A percentile compares a stretch with the other conserved stretches of the same genome.
These are phyloP conservation scores for Chaetomiaceae sp. DNA, from an alignment of 2,329 filamentous ascomycete species.

Conservation along the genomic window DNA sequence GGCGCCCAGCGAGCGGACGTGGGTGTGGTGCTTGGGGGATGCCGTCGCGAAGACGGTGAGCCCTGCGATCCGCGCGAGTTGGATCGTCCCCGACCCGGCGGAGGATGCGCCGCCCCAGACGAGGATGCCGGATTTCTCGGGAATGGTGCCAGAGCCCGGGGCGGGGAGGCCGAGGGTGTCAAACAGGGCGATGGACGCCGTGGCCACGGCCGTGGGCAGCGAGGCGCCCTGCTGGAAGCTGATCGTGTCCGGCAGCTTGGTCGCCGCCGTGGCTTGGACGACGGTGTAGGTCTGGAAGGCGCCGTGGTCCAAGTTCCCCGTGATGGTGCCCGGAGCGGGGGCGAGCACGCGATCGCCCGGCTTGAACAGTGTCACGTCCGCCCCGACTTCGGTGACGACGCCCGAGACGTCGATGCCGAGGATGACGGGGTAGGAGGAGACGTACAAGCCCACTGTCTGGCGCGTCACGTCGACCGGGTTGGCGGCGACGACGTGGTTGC, in stretches of 20 bases:
- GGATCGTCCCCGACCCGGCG: constrained; percentile 32
- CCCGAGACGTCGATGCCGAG: constrained; percentile 34
- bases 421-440: constrained; percentile 30
- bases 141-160: neutral
- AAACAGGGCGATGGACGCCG: constrained; percentile 2
- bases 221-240: neutral
- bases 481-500: constrained; percentile 30
- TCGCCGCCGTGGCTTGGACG: neutral
- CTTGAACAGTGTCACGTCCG: constrained; percentile 20
- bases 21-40: constrained; percentile 4
- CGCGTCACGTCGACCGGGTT: constrained; percentile 35
- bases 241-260: constrained; percentile 1
- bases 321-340: neutral
- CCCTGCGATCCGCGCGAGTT: constrained; percentile 33
- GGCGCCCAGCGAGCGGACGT: constrained; percentile 8
- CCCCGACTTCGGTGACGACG: constrained; percentile 30
- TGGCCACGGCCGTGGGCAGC: neutral
- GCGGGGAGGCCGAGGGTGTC: constrained; percentile 4
- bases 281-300: constrained; percentile 11
- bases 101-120: constrained; percentile 35
- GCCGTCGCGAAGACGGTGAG: constrained; percentile 12
- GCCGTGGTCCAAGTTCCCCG: constrained; percentile 1
- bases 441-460: constrained; percentile 25
- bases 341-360: constrained; percentile 3
- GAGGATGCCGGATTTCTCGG: constrained; percentile 27